Evolutionary conservation across 148 eudicot genomes (phyloP).

Genomic region (Vaccinium myrtillus): DNA sequence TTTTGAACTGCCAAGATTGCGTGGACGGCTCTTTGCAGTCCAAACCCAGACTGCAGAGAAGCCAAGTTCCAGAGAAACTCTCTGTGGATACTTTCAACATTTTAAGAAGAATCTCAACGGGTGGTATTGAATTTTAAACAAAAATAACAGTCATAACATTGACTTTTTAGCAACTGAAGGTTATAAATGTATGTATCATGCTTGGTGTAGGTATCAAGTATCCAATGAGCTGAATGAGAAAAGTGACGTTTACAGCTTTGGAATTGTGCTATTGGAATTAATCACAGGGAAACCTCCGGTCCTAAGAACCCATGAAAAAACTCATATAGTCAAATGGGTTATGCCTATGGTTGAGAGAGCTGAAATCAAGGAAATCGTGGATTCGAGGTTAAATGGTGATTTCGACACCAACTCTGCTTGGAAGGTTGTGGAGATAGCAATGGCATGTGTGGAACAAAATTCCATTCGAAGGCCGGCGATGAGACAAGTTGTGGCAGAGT

Average conservation of each 20-base stretch:
- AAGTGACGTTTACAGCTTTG: conserved; percentile 14
- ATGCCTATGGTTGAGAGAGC: background rate
- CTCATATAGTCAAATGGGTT: background rate
- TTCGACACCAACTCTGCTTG: background rate
- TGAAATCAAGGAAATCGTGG: background rate
- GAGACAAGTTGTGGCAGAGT: background rate
- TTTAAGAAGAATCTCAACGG: background rate
- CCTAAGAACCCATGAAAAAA: background rate
- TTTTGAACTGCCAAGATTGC: background rate
- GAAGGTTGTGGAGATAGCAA: conserved; percentile 9
- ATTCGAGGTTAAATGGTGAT: background rate
- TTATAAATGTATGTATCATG: background rate
- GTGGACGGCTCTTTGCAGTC: background rate
- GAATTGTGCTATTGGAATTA: conserved; percentile 13
- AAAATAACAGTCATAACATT: background rate
- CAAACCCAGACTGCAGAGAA: background rate
- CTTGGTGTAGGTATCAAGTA: background rate
- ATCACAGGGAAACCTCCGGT: background rate
- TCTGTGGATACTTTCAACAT: background rate
- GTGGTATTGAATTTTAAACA: background rate
- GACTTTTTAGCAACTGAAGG: too few relatives aligned
- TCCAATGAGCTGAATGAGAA: background rate
- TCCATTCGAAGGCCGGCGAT: background rate
- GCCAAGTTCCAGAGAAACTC: background rate
- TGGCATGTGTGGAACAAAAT: background rate